Base-by-base conservation (phyloP, 495 filamentous ascomycete species). In the Talaromyces borbonicus region DNA sequence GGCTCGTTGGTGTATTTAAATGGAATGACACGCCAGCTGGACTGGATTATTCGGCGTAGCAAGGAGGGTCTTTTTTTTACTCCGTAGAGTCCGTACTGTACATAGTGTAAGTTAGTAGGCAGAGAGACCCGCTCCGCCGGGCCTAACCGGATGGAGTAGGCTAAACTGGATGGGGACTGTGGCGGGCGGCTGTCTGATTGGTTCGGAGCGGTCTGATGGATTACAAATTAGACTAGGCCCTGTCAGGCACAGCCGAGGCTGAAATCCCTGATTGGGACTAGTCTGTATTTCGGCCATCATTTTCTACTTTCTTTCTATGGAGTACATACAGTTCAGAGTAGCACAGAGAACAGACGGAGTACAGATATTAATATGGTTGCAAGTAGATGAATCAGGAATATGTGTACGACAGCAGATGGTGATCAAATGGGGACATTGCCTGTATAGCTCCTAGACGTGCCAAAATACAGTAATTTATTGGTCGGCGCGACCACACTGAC, bases 31-130 rank as follows among this genome's bases (percentile, higher is more conserved):
- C 6, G 12, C 7, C 12, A 30, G 27, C 25, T 36, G 64, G 66
- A 55, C 62, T 69, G 62, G 58, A 57, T 58, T 67, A 65, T 69
- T 57, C 66, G 25, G 66, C 66, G 66, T 69, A 69, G 61, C 45
- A 50, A 37, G 45, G 56, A 67, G 62, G 54, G 62, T 68, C 52
- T 47, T 31, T 44, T 48, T 50, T 49, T 52, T 52, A 23, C 47
- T 51, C 18, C 12, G 14, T 36, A 36, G 16, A 8, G 18, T 7
- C 26, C 18, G 18, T 12, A 38, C 35, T 15, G 19, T 18, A 22
- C 35, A 9, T 1, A 12, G n/a, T 38, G 2, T 11, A 12, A 20
- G 1, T 38, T 38, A 38, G 35, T 38, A 15, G n/a, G n/a, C n/a
- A n/a, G n/a, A n/a, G n/a, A n/a, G n/a, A n/a, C n/a, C n/a, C n/a